Evolutionary conservation across 2,329 filamentous ascomycete genomes (phyloP).

Genomic region (Colletotrichum endophyticum): DNA sequence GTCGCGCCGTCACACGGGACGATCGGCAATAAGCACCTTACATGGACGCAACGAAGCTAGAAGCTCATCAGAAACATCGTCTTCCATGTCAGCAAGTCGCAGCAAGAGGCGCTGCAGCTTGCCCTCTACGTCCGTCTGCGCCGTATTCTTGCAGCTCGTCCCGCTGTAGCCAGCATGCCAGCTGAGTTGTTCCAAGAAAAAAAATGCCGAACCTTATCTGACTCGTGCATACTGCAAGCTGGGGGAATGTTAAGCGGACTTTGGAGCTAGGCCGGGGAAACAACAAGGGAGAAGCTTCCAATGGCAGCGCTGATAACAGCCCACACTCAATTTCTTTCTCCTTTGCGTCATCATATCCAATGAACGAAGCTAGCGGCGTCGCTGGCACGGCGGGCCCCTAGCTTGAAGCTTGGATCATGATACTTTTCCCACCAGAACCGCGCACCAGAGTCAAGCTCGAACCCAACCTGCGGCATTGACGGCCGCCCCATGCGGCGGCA

Average conservation of each 20-base stretch:
- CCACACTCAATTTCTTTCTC: background rate
- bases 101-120: background rate
- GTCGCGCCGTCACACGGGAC: background rate
- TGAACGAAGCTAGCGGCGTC: background rate
- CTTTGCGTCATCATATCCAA: background rate
- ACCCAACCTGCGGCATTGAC: background rate
- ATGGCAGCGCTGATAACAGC: background rate
- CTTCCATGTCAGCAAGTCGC: constrained; percentile 4
- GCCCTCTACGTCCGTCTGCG: background rate
- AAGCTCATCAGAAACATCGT: background rate
- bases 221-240: background rate
- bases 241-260: background rate
- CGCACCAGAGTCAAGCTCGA: background rate
- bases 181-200: background rate
- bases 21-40: constrained; percentile 9
- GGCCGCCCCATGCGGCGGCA: background rate
- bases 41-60: background rate
- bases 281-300: background rate
- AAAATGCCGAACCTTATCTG: background rate
- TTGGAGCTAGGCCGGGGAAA: background rate
- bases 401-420: background rate
- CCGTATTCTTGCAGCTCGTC: background rate
- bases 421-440: background rate
- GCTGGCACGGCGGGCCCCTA: background rate
- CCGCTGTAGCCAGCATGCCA: background rate